phyloP scores from a whole-genome alignment of 768 basidiomycete species.

The Asterophora lycoperdoides region DNA sequence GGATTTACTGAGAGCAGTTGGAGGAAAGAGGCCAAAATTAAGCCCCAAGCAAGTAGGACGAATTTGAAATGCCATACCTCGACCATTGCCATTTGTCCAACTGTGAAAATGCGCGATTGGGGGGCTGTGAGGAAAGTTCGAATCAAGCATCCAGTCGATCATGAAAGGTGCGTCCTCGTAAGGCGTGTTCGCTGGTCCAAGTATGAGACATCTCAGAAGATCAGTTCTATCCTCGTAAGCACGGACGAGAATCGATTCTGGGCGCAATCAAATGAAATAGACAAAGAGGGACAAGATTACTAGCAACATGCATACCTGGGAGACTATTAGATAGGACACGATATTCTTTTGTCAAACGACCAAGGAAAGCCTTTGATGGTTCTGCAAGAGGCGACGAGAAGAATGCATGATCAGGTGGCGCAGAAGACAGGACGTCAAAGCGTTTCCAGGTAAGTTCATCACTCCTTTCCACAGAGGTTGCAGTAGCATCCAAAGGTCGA shows the following conservation, averaged over 20 bases:
- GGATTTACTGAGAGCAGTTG: constrained; percentile 55
- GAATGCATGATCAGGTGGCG: constrained; percentile 83
- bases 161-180: constrained; percentile 93
- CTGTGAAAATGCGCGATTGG: constrained; percentile 88
- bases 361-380: constrained; percentile 69
- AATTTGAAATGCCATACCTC: constrained; percentile 45
- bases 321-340: constrained; percentile 71
- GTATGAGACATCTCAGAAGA: constrained; percentile 81
- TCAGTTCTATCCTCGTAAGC: constrained; percentile 89
- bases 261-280: background rate
- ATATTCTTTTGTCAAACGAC: constrained; percentile 80
- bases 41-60: background rate
- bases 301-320: constrained; percentile 56
- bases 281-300: background rate
- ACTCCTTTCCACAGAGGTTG: constrained; percentile 17
- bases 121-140: constrained; percentile 76
- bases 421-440: constrained; percentile 75
- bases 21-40: constrained; percentile 5
- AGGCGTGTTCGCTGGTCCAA: constrained; percentile 93
- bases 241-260: constrained; percentile 85
- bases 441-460: constrained; percentile 61
- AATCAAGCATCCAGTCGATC: constrained; percentile 90
- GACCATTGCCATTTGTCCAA: constrained; percentile 92
- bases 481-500: background rate
- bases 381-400: constrained; percentile 54